Evolutionary conservation across 1,284 basidiomycete genomes (phyloP).

Genomic region (Boletus semigastroideus): DNA sequence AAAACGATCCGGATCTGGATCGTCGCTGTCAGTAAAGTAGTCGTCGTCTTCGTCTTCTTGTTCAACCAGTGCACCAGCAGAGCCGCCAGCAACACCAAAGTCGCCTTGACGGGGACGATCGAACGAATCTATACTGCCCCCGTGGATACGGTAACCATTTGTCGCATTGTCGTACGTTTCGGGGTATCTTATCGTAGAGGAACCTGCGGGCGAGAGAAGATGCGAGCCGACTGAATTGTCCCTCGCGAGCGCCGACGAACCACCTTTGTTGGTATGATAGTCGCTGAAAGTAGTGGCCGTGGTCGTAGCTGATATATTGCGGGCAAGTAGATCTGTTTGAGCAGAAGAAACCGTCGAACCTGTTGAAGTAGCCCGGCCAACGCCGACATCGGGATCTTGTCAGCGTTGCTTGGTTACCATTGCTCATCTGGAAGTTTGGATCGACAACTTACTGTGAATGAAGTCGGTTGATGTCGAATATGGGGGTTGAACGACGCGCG

Average conservation of each 20-base stretch:
- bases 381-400: constrained; percentile 15
- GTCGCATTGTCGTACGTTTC: constrained; percentile 18
- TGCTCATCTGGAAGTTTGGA: not conserved
- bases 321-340: constrained; percentile 24
- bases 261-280: constrained; percentile 15
- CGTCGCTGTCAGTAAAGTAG: constrained; percentile 67
- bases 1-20: constrained; percentile 75
- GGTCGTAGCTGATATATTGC: constrained; percentile 30
- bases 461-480: constrained; percentile 24
- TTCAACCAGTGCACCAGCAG: constrained; percentile 44
- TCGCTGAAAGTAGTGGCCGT: constrained; percentile 26
- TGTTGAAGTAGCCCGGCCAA: constrained; percentile 33
- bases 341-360: constrained; percentile 34
- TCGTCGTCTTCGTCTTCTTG: constrained; percentile 49
- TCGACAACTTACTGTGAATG: constrained; percentile 21
- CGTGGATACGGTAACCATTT: constrained; percentile 20
- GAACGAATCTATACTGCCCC: constrained; percentile 31
- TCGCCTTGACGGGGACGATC: constrained; percentile 22
- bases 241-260: constrained; percentile 14
- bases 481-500: constrained; percentile 22
- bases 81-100: constrained; percentile 36
- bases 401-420: constrained; percentile 9
- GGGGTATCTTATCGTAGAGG: constrained; percentile 23
- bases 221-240: constrained; percentile 21
- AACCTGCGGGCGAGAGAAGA: constrained; percentile 21